Percentiles rank a stretch among this genome's conserved stretches.
Evolutionary conservation across 2,329 filamentous ascomycete genomes (phyloP).

Genomic region (Zasmidium citrigriseum): DNA sequence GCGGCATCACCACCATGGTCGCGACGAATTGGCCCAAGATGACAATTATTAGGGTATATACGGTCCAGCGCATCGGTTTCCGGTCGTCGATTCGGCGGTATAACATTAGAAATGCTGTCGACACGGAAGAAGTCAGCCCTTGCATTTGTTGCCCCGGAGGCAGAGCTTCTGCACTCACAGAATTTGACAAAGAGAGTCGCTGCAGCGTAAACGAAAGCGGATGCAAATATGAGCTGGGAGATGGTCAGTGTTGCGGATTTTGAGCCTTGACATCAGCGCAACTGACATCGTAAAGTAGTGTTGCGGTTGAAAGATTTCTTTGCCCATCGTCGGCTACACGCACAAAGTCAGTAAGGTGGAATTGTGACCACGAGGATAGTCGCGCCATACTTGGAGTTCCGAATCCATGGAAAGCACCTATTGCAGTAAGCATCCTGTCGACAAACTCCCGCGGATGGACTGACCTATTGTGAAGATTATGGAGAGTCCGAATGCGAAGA

Average conservation of each 20-base stretch:
- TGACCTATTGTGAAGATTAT: slow-evolving; percentile 7
- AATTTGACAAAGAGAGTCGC: slow-evolving; percentile 15
- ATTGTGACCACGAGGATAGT: background rate
- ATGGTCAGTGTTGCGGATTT: background rate
- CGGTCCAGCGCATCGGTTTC: slow-evolving; percentile 15
- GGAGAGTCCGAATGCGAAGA: slow-evolving; percentile 11
- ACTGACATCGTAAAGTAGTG: background rate
- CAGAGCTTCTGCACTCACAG: too few species aligned
- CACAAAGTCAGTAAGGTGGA: background rate
- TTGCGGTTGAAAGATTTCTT: background rate
- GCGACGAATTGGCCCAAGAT: slow-evolving; percentile 8
- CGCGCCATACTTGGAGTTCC: slow-evolving; percentile 12
- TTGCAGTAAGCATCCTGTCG: background rate
- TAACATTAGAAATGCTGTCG: slow-evolving; percentile 15
- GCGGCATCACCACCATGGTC: slow-evolving; percentile 5
- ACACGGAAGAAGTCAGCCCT: too few species aligned
- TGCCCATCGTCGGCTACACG: background rate
- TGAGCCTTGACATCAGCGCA: background rate
- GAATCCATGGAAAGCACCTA: slow-evolving; percentile 15
- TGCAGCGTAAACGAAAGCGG: slow-evolving; percentile 10
- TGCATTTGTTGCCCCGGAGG: too few species aligned
- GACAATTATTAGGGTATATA: slow-evolving; percentile 12
- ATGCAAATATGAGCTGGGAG: slow-evolving; percentile 10
- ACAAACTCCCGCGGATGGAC: background rate
- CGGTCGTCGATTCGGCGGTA: slow-evolving; percentile 18